Percentiles rank a stretch among this genome's conserved stretches.
Conservation (phyloP, 1,284 basidiomycete species). For the Microbotryum scabiosae region DNA sequence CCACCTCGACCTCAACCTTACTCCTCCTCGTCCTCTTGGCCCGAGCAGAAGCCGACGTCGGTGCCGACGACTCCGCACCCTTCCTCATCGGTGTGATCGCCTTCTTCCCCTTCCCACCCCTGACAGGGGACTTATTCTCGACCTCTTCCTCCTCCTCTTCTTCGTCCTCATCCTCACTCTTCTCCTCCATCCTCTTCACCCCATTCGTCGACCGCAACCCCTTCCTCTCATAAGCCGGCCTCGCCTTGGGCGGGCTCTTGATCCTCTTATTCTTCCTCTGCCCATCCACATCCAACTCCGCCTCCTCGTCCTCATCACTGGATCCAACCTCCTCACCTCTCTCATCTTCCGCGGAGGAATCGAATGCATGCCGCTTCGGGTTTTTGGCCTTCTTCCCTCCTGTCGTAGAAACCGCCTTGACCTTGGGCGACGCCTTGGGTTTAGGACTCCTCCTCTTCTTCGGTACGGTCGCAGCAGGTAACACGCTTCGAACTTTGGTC, state of each 20-base stretch:
- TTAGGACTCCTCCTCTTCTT: slow-evolving; percentile 15
- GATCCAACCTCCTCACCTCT: slow-evolving; percentile 25
- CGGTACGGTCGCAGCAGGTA: background rate
- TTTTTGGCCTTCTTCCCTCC: slow-evolving; percentile 3
- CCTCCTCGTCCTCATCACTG: background rate
- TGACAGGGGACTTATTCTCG: slow-evolving; percentile 39
- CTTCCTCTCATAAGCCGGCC: background rate
- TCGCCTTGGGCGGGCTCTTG: background rate
- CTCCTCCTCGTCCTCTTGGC: background rate
- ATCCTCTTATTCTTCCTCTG: slow-evolving; percentile 2
- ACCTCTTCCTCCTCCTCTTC: slow-evolving; percentile 8
- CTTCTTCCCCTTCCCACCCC: slow-evolving; percentile 15
- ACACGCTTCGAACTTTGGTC: slow-evolving; percentile 19
- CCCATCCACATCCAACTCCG: background rate
- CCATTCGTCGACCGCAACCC: background rate
- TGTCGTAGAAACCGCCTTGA: slow-evolving; percentile 2
- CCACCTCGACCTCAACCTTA: background rate
- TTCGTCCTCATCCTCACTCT: background rate
- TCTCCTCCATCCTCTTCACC: background rate
- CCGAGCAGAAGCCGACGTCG: background rate
- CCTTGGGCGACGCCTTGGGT: background rate
- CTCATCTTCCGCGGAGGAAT: slow-evolving; percentile 37
- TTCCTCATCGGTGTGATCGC: slow-evolving; percentile 1
- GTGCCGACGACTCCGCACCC: background rate
- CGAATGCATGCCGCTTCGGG: slow-evolving; percentile 15